A percentile compares a stretch with the other conserved stretches of the same genome.
These are phyloP conservation scores for Phytophthora chlamydospora DNA, from an alignment of 352 stramenopile species.

Conservation along the genomic window DNA sequence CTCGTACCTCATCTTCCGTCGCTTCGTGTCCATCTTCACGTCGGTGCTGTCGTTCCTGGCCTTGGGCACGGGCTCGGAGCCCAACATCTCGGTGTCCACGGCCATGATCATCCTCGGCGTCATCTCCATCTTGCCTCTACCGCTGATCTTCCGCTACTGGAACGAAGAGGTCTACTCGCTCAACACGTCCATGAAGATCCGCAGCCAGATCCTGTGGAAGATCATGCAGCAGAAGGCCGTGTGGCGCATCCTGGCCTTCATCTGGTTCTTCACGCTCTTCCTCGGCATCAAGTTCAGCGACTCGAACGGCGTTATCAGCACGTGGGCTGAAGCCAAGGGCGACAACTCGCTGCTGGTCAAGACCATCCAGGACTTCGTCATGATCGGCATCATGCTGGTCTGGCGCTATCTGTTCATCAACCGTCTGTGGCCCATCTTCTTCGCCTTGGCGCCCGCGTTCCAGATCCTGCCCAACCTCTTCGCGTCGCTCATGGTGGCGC, in stretches of 20 bases:
- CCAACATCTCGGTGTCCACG: constrained; percentile 47
- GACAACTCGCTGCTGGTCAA: constrained; percentile 59
- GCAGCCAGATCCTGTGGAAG: constrained; percentile 72
- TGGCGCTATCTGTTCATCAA: constrained; percentile 73
- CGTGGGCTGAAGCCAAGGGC: constrained; percentile 43
- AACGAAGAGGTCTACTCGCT: constrained; percentile 72
- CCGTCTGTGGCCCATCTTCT: constrained; percentile 60
- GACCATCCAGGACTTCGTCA: constrained; percentile 55
- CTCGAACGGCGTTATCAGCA: constrained; percentile 45
- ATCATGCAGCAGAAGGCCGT: constrained; percentile 81
- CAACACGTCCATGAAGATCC: constrained; percentile 63
- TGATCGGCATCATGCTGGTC: constrained; percentile 56
- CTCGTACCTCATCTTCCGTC: constrained; percentile 69
- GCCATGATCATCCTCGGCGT: constrained; percentile 57
- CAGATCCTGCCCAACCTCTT: constrained; percentile 59
- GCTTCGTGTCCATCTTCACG: constrained; percentile 56
- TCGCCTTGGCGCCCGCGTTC: constrained; percentile 54
- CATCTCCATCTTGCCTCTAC: constrained; percentile 59
- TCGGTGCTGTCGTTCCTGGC: constrained; percentile 59
- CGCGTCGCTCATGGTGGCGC: constrained; percentile 44
- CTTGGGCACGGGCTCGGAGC: constrained; percentile 39
- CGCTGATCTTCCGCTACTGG: constrained; percentile 60
- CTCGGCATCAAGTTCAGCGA: constrained; percentile 61
- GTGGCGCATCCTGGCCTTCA: constrained; percentile 72
- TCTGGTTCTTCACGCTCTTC: constrained; percentile 67